These are phyloP conservation scores for Colletotrichum sp. DNA, from an alignment of 2,329 filamentous ascomycete species.

Conservation along the genomic window DNA sequence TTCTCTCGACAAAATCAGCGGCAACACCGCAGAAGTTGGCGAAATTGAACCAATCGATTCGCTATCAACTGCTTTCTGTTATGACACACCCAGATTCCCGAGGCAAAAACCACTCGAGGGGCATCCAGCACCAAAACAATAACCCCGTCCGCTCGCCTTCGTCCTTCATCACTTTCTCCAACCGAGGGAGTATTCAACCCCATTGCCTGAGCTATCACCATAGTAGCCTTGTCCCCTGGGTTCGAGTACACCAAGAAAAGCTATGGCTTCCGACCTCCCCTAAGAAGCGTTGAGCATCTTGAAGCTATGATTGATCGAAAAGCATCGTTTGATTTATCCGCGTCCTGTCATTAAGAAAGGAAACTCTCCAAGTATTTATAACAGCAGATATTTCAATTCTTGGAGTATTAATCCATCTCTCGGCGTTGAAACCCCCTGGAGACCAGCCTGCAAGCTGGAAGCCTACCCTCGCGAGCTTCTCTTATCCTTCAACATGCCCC, in stretches of 20 bases:
- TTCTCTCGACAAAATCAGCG: too few relatives aligned
- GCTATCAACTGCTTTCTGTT: too few relatives aligned
- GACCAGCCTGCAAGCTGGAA: too few relatives aligned
- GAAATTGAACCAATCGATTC: too few relatives aligned
- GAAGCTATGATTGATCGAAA: too few relatives aligned
- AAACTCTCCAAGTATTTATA: not conserved
- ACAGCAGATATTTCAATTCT: not conserved
- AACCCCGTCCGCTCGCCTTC: too few relatives aligned
- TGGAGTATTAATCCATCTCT: accelerated
- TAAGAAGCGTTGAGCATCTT: not conserved
- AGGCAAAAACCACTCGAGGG: not conserved
- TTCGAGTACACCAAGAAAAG: not conserved
- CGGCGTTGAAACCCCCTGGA: not conserved
- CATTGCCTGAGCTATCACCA: accelerated
- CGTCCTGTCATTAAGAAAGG: too few relatives aligned
- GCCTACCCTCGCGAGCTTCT: too few relatives aligned
- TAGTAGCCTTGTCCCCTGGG: not conserved
- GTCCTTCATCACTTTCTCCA: not conserved
- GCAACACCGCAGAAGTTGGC: too few relatives aligned
- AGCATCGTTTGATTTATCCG: too few relatives aligned
- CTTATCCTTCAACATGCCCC: accelerated
- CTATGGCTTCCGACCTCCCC: not conserved
- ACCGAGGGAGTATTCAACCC: not conserved
- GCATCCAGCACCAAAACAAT: not conserved
- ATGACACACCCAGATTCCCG: not conserved